Conservation (phyloP, 192 early-diverging fungal genomes). For the Entrophospora sp. region DNA sequence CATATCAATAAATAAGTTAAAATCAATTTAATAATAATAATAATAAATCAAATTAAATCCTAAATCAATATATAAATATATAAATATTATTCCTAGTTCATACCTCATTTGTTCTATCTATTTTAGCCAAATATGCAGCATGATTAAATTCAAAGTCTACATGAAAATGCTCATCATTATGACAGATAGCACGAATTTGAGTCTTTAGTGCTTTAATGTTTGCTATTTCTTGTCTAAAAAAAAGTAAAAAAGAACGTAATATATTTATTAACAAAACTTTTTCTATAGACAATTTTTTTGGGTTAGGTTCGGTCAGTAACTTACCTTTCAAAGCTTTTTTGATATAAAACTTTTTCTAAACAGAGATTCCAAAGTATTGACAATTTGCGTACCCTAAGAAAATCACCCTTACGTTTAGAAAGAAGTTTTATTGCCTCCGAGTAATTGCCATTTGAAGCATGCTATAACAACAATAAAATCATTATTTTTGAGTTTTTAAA, state of each 20-base stretch:
- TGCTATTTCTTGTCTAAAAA: neutral
- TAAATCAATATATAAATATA: no score
- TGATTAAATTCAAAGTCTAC: slow-evolving; percentile 13
- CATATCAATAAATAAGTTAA: no score
- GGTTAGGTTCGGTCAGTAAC: neutral
- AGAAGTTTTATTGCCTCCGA: slow-evolving; percentile 4
- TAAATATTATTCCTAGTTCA: no score
- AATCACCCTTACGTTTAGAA: neutral
- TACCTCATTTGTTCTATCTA: neutral
- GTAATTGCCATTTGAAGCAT: slow-evolving; percentile 16
- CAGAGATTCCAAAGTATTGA: slow-evolving; percentile 6
- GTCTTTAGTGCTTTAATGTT: slow-evolving; percentile 9
- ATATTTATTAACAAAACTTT: neutral
- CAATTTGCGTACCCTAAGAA: neutral
- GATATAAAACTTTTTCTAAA: slow-evolving; percentile 10
- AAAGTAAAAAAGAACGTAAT: neutral
- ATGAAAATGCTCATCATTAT: slow-evolving; percentile 4
- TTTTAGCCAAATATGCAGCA: slow-evolving; percentile 1
- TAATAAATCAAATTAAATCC: no score
- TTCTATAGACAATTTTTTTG: neutral
- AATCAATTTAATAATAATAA: no score
- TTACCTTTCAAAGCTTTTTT: slow-evolving; percentile 14
- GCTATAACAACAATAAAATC: neutral
- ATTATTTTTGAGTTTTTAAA: neutral
- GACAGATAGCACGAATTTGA: slow-evolving; percentile 16